Conservation (phyloP, 2,329 filamentous ascomycete species). For the Aureobasidium sp. region DNA sequence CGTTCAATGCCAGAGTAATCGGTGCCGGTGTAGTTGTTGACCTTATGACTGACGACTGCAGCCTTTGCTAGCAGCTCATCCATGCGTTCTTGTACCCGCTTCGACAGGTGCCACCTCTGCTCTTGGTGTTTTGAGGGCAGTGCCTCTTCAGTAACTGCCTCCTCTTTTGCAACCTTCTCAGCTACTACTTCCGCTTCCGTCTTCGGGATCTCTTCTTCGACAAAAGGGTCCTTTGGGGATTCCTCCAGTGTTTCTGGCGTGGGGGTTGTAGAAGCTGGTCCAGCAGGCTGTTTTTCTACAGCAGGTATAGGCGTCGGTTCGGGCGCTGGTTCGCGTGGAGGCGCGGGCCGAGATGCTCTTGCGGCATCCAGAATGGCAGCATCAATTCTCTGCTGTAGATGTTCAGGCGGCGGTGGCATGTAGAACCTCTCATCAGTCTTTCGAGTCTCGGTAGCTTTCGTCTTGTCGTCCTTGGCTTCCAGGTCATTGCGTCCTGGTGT, state of each 20-base stretch:
- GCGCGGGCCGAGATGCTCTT: neutral
- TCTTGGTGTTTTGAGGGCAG: slow-evolving; percentile 48
- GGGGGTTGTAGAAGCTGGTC: neutral
- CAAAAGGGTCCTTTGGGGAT: neutral
- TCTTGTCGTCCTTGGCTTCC: neutral
- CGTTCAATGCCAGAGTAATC: slow-evolving; percentile 81
- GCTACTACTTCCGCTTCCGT: neutral
- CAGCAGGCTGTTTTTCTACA: neutral
- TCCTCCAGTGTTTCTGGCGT: neutral
- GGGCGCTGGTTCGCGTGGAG: neutral
- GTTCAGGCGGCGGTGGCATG: slow-evolving; percentile 12
- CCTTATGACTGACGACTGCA: slow-evolving; percentile 74
- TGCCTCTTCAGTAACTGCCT: slow-evolving; percentile 24
- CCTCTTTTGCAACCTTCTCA: neutral
- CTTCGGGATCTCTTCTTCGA: neutral
- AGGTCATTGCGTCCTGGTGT: neutral
- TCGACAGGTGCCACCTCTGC: slow-evolving; percentile 51
- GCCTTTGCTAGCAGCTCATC: slow-evolving; percentile 82
- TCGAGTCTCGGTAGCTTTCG: neutral
- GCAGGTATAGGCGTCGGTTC: neutral
- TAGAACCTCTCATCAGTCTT: slow-evolving; percentile 10
- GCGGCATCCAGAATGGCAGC: neutral
- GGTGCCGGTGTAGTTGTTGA: slow-evolving; percentile 88
- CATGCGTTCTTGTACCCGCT: slow-evolving; percentile 67
- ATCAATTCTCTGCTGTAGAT: neutral